These are phyloP conservation scores for Rhizopus stolonifer DNA, from an alignment of 371 early-diverging fungal genomes.

Conservation along the genomic window DNA sequence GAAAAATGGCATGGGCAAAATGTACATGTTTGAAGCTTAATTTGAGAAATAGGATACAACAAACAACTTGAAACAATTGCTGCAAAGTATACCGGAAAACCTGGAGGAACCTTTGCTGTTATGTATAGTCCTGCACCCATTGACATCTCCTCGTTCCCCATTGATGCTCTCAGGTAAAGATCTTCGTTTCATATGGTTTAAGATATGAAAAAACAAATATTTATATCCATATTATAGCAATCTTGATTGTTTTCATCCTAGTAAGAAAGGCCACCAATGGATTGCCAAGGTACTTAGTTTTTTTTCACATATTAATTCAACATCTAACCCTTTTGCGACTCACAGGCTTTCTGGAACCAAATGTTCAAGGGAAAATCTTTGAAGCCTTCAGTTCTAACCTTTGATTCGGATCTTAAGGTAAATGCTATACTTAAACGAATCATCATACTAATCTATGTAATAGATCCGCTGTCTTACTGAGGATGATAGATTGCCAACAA, in stretches of 20 bases:
- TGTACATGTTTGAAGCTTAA: neutral
- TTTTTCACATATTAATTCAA: neutral
- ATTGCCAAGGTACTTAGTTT: constrained; percentile 16
- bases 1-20: too few species aligned
- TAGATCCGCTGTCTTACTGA: constrained; percentile 17
- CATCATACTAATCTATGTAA: neutral
- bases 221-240: neutral
- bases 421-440: neutral
- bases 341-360: constrained; percentile 24
- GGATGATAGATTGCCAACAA: constrained; percentile 11
- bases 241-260: constrained; percentile 21
- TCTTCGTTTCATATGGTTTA: neutral
- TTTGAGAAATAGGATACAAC: constrained; percentile 1
- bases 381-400: constrained; percentile 16
- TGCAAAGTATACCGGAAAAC: constrained; percentile 13
- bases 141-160: constrained; percentile 20
- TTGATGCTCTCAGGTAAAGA: constrained; percentile 24
- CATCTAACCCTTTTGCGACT: neutral
- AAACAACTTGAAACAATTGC: constrained; percentile 12
- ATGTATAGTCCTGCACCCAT: constrained; percentile 26
- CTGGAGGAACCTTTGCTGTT: constrained; percentile 22
- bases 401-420: constrained; percentile 18
- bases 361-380: constrained; percentile 10
- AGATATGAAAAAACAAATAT: too few species aligned
- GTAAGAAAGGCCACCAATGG: constrained; percentile 23